These are phyloP conservation scores for Avena atlantica DNA, from an alignment of 176 grass and related monocot genomes.

Conservation along the genomic window DNA sequence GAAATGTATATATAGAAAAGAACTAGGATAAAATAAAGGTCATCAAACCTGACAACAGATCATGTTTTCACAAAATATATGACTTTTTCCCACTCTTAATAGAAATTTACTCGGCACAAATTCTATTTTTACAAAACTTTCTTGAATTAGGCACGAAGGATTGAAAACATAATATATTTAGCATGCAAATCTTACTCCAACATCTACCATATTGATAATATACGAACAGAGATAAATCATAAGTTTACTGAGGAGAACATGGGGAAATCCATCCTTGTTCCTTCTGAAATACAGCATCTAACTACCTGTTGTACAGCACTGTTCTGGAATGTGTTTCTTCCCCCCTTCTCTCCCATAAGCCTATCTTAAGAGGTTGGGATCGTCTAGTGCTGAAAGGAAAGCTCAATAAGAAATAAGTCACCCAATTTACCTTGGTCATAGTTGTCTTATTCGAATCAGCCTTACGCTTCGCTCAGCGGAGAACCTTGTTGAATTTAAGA, in stretches of 20 bases:
- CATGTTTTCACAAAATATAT: slow-evolving; percentile 25
- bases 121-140: background rate
- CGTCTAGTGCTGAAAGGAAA: slow-evolving; percentile 36
- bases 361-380: slow-evolving; percentile 27
- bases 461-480: slow-evolving; percentile 15
- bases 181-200: slow-evolving; percentile 18
- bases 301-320: background rate
- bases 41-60: slow-evolving; percentile 9
- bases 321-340: background rate
- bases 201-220: background rate
- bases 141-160: background rate
- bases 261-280: slow-evolving; percentile 15
- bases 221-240: background rate
- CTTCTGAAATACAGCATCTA: background rate
- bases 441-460: background rate
- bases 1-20: slow-evolving; percentile 30
- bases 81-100: slow-evolving; percentile 2
- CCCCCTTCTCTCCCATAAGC: background rate
- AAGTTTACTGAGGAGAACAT: slow-evolving; percentile 1
- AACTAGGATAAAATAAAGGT: slow-evolving; percentile 28
- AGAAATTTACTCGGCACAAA: slow-evolving; percentile 13
- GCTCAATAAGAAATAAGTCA: background rate
- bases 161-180: slow-evolving; percentile 11
- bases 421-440: slow-evolving; percentile 35
- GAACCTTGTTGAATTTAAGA: slow-evolving; percentile 29